Evolutionary conservation across 441 rosid species (phyloP).

Genomic region (Geranium incanum): DNA sequence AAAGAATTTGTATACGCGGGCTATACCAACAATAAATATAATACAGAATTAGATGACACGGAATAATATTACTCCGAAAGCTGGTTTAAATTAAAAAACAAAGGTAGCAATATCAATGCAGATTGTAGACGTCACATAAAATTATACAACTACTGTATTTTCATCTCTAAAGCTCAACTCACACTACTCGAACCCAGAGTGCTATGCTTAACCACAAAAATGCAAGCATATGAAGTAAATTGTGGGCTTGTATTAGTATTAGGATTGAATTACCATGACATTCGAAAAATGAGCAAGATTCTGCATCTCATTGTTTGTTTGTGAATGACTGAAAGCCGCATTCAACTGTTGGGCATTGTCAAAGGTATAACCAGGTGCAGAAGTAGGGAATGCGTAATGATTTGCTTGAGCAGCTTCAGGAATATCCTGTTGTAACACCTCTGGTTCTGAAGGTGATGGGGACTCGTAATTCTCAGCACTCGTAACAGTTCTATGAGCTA

Average conservation of each 20-base stretch:
- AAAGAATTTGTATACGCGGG: slow-evolving; percentile 64
- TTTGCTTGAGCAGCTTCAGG: slow-evolving; percentile 47
- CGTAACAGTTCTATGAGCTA: slow-evolving; percentile 40
- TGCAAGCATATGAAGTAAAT: not conserved
- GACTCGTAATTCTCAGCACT: slow-evolving; percentile 52
- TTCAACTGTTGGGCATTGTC: slow-evolving; percentile 62
- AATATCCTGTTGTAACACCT: slow-evolving; percentile 59
- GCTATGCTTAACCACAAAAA: not conserved
- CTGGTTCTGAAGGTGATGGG: slow-evolving; percentile 51
- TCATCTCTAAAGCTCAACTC: not conserved
- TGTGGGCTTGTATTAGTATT: not conserved
- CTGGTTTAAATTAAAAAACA: not conserved
- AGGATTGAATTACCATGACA: slow-evolving; percentile 54
- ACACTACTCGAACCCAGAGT: not conserved
- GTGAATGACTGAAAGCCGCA: slow-evolving; percentile 46
- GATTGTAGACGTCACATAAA: not conserved
- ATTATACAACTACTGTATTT: not conserved
- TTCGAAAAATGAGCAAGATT: slow-evolving; percentile 63
- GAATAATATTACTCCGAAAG: slow-evolving; percentile 9
- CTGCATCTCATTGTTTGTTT: slow-evolving; percentile 65
- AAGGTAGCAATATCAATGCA: not conserved
- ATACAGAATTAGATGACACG: slow-evolving; percentile 16
- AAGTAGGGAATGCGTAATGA: slow-evolving; percentile 66
- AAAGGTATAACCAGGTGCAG: slow-evolving; percentile 56
- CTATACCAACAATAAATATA: slow-evolving; percentile 26